Evolutionary conservation across 1,284 basidiomycete species (phyloP), one percentile per base, ranked within the genome.

Genomic region (Amylostereum areolatum): DNA sequence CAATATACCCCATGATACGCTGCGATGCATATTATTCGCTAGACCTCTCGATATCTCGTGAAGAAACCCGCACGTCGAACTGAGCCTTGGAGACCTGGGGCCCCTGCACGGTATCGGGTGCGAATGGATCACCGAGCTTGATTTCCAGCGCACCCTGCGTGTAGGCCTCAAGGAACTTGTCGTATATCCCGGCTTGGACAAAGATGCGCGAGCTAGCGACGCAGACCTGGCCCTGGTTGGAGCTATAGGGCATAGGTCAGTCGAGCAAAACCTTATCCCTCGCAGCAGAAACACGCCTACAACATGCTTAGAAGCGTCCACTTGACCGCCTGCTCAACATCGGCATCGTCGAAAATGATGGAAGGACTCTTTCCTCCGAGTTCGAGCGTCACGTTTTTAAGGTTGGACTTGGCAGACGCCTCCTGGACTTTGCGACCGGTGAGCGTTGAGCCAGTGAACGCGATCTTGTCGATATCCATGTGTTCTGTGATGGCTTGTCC

Each of bases 281-380:
- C n/a, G n/a, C n/a, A n/a, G n/a, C n/a, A n/a, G n/a, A n/a, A n/a
- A n/a, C n/a, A n/a, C n/a, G 72, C 77, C 49, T 49, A 87, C 83
- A 85, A 90, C 63, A 92, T 83, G 53, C 89, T 89, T 67, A 86
- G 85, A 1, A 81, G 73, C 25, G 91, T 75, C 89, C 91, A 96
- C 55, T 80, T 75, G 42, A 92, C 80, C 30, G 92, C 89, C 63
- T 87, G 77, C 2, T 91, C 86, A 46, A 96, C 57, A 59, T 87
- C 77, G 0, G 83, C 83, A 57, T 89, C 85, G 52, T 88, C 71
- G 53, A 82, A 87, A 53, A 89, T 73, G 62, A 88, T 78, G 62
- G 84, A 89, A 25, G 92, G 89, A 52, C 84, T 86, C 78, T 97
- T 97, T 34, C 94, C 93, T 35, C 94, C 94, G 44, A 97, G 80